A percentile compares a stretch with the other conserved stretches of the same genome.
Evolutionary conservation across 257 asterid species (phyloP).

Genomic region (Rhazya stricta): DNA sequence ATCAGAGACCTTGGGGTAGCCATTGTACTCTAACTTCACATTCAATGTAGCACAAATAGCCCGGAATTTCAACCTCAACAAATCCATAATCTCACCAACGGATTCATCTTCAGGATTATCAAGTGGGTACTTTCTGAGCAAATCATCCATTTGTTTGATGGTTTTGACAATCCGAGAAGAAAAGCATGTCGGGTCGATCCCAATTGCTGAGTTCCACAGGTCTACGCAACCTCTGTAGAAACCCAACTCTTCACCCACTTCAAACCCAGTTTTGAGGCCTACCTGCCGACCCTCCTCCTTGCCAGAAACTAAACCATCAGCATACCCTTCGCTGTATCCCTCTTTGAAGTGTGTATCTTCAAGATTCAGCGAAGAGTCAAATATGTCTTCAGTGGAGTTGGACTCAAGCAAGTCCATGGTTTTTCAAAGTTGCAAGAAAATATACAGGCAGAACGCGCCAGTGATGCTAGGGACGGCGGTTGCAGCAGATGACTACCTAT

Average conservation of each 20-base stretch:
- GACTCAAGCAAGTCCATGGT: slow-evolving; percentile 1
- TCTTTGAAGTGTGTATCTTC: slow-evolving; percentile 52
- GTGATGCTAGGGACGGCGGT: not conserved
- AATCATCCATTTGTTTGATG: slow-evolving; percentile 56
- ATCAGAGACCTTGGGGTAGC: slow-evolving; percentile 29
- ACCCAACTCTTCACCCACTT: slow-evolving; percentile 66
- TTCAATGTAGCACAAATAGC: slow-evolving; percentile 56
- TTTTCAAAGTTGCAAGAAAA: not conserved
- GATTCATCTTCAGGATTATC: slow-evolving; percentile 61
- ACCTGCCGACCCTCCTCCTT: slow-evolving; percentile 56
- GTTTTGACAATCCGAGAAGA: slow-evolving; percentile 46
- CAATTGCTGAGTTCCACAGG: slow-evolving; percentile 53
- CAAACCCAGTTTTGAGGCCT: slow-evolving; percentile 55
- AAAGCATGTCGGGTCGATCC: slow-evolving; percentile 41
- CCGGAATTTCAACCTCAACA: slow-evolving; percentile 56
- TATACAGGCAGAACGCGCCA: not conserved
- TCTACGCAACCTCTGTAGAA: slow-evolving; percentile 62
- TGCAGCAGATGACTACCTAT: not conserved
- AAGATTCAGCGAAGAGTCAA: slow-evolving; percentile 43
- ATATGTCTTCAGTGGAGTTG: slow-evolving; percentile 35
- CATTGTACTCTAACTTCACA: slow-evolving; percentile 46
- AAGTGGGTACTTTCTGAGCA: slow-evolving; percentile 43
- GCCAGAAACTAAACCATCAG: slow-evolving; percentile 48
- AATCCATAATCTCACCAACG: slow-evolving; percentile 42
- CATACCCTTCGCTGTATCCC: slow-evolving; percentile 56